Evolutionary conservation across 2,329 filamentous ascomycete species (phyloP).

Genomic region (Cladophialophora yegresii): DNA sequence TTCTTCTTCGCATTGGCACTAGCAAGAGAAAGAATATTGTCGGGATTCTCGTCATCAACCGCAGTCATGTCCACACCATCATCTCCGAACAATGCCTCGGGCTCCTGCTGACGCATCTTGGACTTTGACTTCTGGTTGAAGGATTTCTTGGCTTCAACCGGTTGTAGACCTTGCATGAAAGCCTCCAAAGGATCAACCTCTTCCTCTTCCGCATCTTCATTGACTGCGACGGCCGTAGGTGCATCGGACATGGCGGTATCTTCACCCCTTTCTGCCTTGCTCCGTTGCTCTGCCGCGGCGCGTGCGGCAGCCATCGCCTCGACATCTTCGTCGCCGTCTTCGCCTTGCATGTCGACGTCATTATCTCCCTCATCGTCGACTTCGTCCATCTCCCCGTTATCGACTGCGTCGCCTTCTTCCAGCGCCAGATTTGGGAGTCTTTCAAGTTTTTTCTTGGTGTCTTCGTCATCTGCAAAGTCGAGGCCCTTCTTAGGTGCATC

Average conservation of each 20-base stretch:
- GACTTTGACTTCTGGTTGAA: constrained; percentile 43
- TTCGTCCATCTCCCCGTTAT: constrained; percentile 63
- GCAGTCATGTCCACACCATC: constrained; percentile 70
- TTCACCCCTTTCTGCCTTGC: constrained; percentile 42
- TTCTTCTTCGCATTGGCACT: constrained; percentile 55
- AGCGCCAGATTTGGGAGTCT: constrained; percentile 79
- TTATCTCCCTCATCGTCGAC: constrained; percentile 65
- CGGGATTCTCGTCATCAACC: constrained; percentile 62
- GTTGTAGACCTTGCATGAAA: constrained; percentile 79
- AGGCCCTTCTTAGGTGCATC: constrained; percentile 76
- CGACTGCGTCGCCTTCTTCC: constrained; percentile 49
- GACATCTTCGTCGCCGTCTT: constrained; percentile 81
- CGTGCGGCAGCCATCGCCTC: constrained; percentile 82
- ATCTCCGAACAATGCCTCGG: constrained; percentile 80
- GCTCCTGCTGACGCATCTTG: constrained; percentile 63
- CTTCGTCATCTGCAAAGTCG: constrained; percentile 85
- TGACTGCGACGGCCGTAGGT: constrained; percentile 46
- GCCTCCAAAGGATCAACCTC: constrained; percentile 88
- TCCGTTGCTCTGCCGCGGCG: constrained; percentile 78
- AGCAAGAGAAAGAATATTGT: constrained; percentile 64
- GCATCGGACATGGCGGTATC: constrained; percentile 42
- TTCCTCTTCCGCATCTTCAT: constrained; percentile 62
- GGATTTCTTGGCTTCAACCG: constrained; percentile 44
- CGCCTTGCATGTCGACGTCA: constrained; percentile 73
- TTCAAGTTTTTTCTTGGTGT: constrained; percentile 81